Conservation (phyloP, 2,329 filamentous ascomycete species). For the Penicillium griseofulvum region DNA sequence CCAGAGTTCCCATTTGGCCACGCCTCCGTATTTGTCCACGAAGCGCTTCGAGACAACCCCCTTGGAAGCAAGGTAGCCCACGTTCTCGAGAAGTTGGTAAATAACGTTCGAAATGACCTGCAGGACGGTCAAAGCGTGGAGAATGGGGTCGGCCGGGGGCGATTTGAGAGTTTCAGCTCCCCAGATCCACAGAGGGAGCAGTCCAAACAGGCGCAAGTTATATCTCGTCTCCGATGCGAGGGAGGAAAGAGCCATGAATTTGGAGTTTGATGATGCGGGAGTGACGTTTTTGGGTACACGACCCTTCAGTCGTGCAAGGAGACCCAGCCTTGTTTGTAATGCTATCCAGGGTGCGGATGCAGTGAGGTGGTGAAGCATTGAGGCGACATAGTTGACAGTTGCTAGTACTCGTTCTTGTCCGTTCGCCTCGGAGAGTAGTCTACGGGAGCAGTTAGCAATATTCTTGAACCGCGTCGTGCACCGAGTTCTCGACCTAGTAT, state of each 20-base stretch:
- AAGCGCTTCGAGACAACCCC: slow-evolving; percentile 58
- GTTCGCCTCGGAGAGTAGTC: slow-evolving; percentile 64
- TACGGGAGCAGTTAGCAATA: slow-evolving; percentile 27
- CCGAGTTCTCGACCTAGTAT: background rate
- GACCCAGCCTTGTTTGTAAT: slow-evolving; percentile 46
- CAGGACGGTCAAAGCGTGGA: slow-evolving; percentile 58
- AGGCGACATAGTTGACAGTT: slow-evolving; percentile 66
- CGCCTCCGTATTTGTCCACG: slow-evolving; percentile 48
- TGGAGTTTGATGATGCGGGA: slow-evolving; percentile 41
- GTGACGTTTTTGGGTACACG: slow-evolving; percentile 3
- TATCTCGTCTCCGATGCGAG: slow-evolving; percentile 53
- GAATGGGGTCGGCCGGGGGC: slow-evolving; percentile 44
- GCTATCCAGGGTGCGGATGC: slow-evolving; percentile 50
- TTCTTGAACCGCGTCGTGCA: background rate
- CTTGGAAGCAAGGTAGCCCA: slow-evolving; percentile 71
- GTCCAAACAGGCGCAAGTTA: slow-evolving; percentile 57
- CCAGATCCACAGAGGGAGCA: slow-evolving; percentile 76
- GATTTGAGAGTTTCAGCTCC: slow-evolving; percentile 61
- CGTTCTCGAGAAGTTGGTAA: slow-evolving; percentile 82
- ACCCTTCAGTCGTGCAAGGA: slow-evolving; percentile 35
- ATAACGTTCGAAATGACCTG: slow-evolving; percentile 66
- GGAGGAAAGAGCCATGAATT: slow-evolving; percentile 48
- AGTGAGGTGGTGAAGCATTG: slow-evolving; percentile 60
- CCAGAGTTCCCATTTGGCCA: slow-evolving; percentile 64
- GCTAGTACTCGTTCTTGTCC: slow-evolving; percentile 70